Conservation (phyloP, 176 grass and related monocot genomes). For the Aegilops sharonensis region DNA sequence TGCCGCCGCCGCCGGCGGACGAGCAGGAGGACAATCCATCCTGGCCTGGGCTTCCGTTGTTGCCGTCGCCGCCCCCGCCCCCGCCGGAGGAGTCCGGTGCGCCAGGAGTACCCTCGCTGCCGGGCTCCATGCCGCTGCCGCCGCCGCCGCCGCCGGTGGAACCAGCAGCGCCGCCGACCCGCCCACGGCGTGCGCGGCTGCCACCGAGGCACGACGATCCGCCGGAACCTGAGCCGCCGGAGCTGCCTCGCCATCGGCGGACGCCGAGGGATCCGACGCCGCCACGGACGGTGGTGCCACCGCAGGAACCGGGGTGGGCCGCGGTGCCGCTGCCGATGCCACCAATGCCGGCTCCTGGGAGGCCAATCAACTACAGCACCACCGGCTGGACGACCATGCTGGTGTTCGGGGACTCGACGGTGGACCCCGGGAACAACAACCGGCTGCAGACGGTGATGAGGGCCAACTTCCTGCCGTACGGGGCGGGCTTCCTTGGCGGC, state of each 20-base stretch:
- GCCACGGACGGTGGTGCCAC: constrained; percentile 22
- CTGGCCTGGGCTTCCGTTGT: not conserved
- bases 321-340: not conserved
- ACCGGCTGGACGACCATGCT: constrained; percentile 43
- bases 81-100: not conserved
- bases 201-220: not conserved
- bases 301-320: constrained; percentile 15
- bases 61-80: not conserved
- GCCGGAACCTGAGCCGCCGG: not conserved
- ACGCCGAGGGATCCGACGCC: not conserved
- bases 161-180: not conserved
- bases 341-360: not conserved
- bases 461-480: constrained; percentile 58
- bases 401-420: constrained; percentile 58
- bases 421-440: constrained; percentile 70
- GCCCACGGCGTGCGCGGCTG: not conserved
- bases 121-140: not conserved
- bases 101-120: not conserved
- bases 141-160: not conserved
- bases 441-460: constrained; percentile 38
- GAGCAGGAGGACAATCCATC: constrained; percentile 1
- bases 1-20: not conserved
- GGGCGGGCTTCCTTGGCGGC: constrained; percentile 29
- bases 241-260: not conserved
- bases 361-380: not conserved